Conservation (phyloP, 192 early-diverging fungal species). For the Cetraspora pellucida region DNA sequence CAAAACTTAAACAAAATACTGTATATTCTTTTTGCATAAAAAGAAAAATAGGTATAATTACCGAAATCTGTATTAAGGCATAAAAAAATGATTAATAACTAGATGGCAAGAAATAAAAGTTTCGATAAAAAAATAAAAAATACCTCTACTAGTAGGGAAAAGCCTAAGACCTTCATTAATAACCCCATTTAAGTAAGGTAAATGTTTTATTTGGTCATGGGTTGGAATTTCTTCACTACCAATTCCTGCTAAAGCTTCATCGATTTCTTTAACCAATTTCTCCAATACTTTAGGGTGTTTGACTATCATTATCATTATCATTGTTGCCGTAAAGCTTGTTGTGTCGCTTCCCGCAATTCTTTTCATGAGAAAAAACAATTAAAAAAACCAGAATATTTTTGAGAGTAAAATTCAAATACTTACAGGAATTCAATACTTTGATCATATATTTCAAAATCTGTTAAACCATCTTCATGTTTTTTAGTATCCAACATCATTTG, state of each 20-base stretch:
- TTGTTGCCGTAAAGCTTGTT: slow-evolving; percentile 33
- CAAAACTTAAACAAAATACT: neutral
- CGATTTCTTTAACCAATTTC: slow-evolving; percentile 36
- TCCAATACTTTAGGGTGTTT: slow-evolving; percentile 36
- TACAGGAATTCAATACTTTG: slow-evolving; percentile 32
- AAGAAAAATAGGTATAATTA: neutral
- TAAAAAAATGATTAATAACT: neutral
- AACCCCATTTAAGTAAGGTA: slow-evolving; percentile 54
- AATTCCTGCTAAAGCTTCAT: slow-evolving; percentile 34
- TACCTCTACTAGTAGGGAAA: slow-evolving; percentile 41
- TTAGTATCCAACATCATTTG: slow-evolving; percentile 41
- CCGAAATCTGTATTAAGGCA: neutral
- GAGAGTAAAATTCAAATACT: neutral
- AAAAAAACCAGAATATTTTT: neutral
- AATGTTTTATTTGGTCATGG: slow-evolving; percentile 49
- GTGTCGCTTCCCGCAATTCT: slow-evolving; percentile 46
- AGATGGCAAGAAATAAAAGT: neutral
- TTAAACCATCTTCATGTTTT: slow-evolving; percentile 30
- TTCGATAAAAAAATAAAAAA: neutral
- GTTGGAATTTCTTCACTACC: slow-evolving; percentile 26
- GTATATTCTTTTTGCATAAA: neutral
- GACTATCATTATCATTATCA: slow-evolving; percentile 38
- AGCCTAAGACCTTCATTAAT: slow-evolving; percentile 61
- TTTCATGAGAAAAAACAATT: neutral
- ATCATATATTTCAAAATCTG: slow-evolving; percentile 31